Evolutionary conservation across 2,329 filamentous ascomycete species (phyloP), one percentile per base, ranked within the genome.

Genomic region (Aureobasidium sp.): DNA sequence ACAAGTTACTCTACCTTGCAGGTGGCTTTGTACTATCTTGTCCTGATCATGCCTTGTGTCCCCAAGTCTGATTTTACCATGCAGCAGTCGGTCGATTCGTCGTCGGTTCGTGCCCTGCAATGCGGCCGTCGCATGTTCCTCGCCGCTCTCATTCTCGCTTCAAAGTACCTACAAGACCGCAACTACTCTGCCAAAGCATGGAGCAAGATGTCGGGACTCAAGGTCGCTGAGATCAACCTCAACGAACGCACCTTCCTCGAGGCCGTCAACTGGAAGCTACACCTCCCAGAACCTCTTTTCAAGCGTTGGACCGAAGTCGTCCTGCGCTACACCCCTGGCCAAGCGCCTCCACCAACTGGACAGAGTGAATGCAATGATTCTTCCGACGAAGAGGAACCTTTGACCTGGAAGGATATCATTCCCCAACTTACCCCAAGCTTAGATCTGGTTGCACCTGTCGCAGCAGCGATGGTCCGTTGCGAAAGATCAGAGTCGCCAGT

Each of bases 191-290:
- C 94, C 53, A 87, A 93, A 61, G 94, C 94, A 45, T 99, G 94
- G 94, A 97, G 93, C 75, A 97, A 96, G 80, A 99, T 99, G 68
- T 97, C 94, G 21, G 94, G 94, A n/a, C 81, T 99, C 62, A 91
- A 90, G 72, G 92, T 91, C 3, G 80, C 84, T 61, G 94, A 99
- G 77, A 97, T 99, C 75, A 97, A 97, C 76, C 88, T 91, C 71
- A 97, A 97, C 74, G 94, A 99, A 77, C 88, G 95, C 74, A 86
- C 90, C 25, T 99, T 97, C 73, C 82, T 99, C 50, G 78, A 88
- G 64, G 90, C 92, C 50, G 90, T 99, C 65, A 87, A 91, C 74
- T 99, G 93, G 92, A 90, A 91, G 70, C 84, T 99, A 34, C 94
- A 99, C 74, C 93, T 99, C 65, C 88, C 91, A 0, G 91, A 97